Base-by-base conservation (phyloP, 2,329 filamentous ascomycete genomes). In the Emericellopsis atlantica region DNA sequence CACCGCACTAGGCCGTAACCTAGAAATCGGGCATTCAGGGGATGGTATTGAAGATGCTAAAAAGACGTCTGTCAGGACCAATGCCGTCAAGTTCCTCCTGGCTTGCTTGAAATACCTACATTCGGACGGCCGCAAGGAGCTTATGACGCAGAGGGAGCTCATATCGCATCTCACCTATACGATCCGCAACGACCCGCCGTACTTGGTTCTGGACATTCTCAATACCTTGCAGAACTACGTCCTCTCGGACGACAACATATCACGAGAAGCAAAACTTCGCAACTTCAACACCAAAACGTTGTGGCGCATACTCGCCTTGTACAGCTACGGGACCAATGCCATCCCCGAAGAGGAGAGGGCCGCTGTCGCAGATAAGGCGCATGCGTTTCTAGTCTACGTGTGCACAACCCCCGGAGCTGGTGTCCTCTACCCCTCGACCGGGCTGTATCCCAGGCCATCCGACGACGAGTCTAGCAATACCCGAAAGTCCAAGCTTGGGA, bases 371-470 rank as follows among this genome's bases (percentile, higher is more conserved):
- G 74, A 80, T 26, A 70, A 76, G 32, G 79, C 81, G 0, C 87
- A 95, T 48, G 72, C 79, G 2, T 85, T 96, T 48, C 65, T 98
- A 36, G 60, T 81, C 38, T 67, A 77, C 31, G 72, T 84, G 4
- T 95, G 88, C 59, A 93, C 85, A 1, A 80, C 75, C 34, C 66
- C 79, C 0, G 71, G 70, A 4, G 77, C 81, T 39, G 92, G 90
- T 12, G 72, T 93, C 2, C 64, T 95, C 40, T 74, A 88, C 40
- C 74, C 79, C 4, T 81, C 85, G 43, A 78, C 76, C 31, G 89
- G 88, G n/a, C 84, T 87, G 60, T 96, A 96, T 58, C 85, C 88
- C 6, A 76, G 80, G 33, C 77, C 83, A 44, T 69, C 77, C 3
- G 75, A 82, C 40, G 64, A 70, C 16, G 58, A 67, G 26, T 48